Evolutionary conservation across 2,329 filamentous ascomycete genomes (phyloP), one percentile per base, ranked within the genome.

Genomic region (Fusarium sp.): DNA sequence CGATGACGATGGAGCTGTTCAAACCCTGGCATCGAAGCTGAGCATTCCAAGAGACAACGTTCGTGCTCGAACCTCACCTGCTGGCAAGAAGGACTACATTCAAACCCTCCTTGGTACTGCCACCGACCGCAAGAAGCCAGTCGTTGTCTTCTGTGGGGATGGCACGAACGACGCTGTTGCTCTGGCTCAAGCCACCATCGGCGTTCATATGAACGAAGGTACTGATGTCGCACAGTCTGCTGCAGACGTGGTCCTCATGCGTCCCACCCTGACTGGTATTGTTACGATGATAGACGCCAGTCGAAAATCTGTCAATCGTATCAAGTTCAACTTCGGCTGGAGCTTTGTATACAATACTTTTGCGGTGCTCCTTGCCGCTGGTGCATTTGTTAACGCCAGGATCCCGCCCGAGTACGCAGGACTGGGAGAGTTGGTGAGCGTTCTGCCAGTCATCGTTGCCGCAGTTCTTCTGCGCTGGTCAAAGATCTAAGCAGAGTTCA

Each of bases 81-180:
- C 76, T 2, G 82, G 85, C 58, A 87, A 87, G 71, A 77, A 80
- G 24, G 76, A 66, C 0, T 86, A 86, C 63, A 78, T 87, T 51
- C 74, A 80, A 11, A 43, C 48, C 0, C 78, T 87, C 6, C 76
- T 81, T 8, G 66, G 49, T 11, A 46, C 44, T 4, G 22, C 54
- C 1, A 36, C 39, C 13, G 67, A 69, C 9, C 33, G 36, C 7
- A 72, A 72, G 34, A 67, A 74, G 40, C 72, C 79, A 0, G 77
- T 85, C 2, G 86, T 93, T 18, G 78, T 94, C 7, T 95, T 95
- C 77, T 86, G 87, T 51, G 92, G 92, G 34, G 92, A 95, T 71
- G 93, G 93, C 3, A 94, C 91, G 15, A 95, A 95, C 76, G 92
- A 95, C 73, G 91, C 92, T 0, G 84, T 88, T 4, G 92, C 92